phyloP scores from a whole-genome alignment of 2,329 filamentous ascomycete species.

The Cytospora leucostoma region DNA sequence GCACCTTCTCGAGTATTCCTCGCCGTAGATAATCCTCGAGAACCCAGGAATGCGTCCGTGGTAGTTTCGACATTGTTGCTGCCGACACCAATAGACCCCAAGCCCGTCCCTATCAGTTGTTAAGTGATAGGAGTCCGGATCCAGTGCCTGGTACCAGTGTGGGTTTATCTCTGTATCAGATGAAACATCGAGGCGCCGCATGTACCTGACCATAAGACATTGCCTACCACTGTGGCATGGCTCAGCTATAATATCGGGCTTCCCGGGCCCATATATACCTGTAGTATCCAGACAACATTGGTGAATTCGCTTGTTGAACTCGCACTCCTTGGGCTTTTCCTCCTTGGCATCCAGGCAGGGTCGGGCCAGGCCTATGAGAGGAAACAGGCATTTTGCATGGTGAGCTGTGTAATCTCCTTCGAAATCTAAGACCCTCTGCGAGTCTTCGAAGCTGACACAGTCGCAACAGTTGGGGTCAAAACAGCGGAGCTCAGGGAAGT shows the following conservation, averaged over 20 bases:
- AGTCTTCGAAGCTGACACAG: background rate
- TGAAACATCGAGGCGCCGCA: background rate
- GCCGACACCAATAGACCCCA: slow-evolving; percentile 10
- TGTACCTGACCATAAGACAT: background rate
- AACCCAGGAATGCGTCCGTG: slow-evolving; percentile 9
- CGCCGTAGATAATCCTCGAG: slow-evolving; percentile 1
- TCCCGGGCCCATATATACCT: background rate
- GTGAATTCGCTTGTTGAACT: background rate
- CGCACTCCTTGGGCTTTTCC: background rate
- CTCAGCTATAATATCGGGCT: background rate
- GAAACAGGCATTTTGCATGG: background rate
- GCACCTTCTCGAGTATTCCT: background rate
- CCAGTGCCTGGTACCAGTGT: slow-evolving; percentile 8
- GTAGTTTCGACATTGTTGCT: slow-evolving; percentile 3
- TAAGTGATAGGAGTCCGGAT: background rate
- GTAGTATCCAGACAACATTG: background rate
- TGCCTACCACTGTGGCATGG: slow-evolving; percentile 4
- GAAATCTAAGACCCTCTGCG: background rate
- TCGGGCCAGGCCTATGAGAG: background rate
- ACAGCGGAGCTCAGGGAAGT: slow-evolving; percentile 14
- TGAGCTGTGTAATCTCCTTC: background rate
- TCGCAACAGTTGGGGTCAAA: slow-evolving; percentile 10
- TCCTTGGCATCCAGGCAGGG: background rate
- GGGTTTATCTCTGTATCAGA: background rate
- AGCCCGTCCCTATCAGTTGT: slow-evolving; percentile 1